Evolutionary conservation across 257 asterid genomes (phyloP).

Genomic region (Solanum chmielewskii): DNA sequence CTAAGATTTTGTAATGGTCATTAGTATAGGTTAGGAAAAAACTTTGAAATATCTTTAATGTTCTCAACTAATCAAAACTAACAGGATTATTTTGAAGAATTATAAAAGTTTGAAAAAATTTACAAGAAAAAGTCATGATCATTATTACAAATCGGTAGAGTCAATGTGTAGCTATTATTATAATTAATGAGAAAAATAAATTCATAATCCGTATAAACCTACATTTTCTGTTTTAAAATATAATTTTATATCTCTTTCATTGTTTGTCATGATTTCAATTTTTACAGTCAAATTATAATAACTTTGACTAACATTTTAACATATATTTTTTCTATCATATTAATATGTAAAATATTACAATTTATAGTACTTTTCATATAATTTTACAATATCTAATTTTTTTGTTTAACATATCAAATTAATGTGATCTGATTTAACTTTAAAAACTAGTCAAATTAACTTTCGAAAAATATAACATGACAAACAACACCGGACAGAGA

Average conservation of each 20-base stretch:
- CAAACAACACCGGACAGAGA: accelerated
- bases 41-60: not conserved
- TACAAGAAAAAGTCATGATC: not conserved
- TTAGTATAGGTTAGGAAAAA: not conserved
- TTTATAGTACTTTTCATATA: no score
- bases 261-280: no score
- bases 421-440: no score
- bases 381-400: no score
- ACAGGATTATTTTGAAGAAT: not conserved
- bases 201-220: not conserved
- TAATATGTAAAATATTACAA: no score
- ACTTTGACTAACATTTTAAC: no score
- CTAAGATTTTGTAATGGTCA: not conserved
- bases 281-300: no score
- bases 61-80: not conserved
- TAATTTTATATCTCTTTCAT: not conserved
- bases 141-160: not conserved
- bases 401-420: no score
- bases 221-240: not conserved
- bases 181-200: not conserved
- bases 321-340: no score
- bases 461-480: no score
- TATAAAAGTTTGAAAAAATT: not conserved
- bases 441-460: no score
- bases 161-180: not conserved